phyloP scores from a whole-genome alignment of 148 eudicot species.

The Camellia sinensis region DNA sequence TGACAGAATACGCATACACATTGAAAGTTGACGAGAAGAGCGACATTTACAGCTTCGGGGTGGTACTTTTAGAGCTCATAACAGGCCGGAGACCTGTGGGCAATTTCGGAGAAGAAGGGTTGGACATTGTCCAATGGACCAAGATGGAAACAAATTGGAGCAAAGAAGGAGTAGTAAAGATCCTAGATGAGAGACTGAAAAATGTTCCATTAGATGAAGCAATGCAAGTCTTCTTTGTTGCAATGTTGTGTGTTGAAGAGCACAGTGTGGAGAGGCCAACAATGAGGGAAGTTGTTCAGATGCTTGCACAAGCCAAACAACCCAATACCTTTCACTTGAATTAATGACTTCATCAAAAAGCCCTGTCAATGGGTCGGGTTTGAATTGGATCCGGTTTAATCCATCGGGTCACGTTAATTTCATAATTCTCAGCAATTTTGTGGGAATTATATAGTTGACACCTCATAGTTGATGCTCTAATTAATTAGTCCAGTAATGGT shows the following conservation, averaged over 20 bases:
- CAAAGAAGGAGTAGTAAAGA: constrained; percentile 46
- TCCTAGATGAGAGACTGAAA: constrained; percentile 47
- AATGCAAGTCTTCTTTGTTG: constrained; percentile 55
- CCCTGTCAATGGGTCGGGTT: too few relatives aligned
- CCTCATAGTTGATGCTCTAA: too few relatives aligned
- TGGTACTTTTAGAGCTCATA: constrained; percentile 50
- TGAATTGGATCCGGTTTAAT: too few relatives aligned
- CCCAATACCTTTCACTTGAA: constrained; percentile 43
- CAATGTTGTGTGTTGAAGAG: constrained; percentile 55
- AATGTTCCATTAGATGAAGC: constrained; percentile 41
- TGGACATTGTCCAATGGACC: constrained; percentile 62
- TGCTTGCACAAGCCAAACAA: constrained; percentile 62
- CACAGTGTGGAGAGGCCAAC: constrained; percentile 57
- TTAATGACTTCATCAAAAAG: constrained; percentile 21
- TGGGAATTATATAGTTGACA: too few relatives aligned
- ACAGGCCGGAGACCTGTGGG: constrained; percentile 57
- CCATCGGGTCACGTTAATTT: too few relatives aligned
- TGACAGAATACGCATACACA: constrained; percentile 59
- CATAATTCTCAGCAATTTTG: too few relatives aligned
- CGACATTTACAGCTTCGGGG: constrained; percentile 62
- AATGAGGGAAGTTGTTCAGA: constrained; percentile 64
- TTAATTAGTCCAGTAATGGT: too few relatives aligned
- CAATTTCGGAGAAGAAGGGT: constrained; percentile 56
- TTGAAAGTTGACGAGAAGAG: constrained; percentile 61
- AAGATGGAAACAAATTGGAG: constrained; percentile 41